Evolutionary conservation across 306 rosid genomes (phyloP), one percentile per base, ranked within the genome.

Genomic region (Pterocarpus macrocarpus): DNA sequence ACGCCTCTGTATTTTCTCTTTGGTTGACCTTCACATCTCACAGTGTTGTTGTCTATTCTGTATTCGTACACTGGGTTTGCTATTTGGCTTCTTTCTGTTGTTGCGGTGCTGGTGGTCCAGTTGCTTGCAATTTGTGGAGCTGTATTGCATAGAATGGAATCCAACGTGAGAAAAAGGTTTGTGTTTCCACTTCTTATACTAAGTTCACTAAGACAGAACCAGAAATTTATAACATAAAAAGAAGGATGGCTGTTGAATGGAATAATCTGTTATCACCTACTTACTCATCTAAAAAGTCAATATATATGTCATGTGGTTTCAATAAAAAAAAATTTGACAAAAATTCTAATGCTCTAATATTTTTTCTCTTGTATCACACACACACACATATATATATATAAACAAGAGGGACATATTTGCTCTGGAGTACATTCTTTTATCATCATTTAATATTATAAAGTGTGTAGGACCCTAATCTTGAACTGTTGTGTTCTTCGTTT

Each of bases 1-100:
- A 90, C 94, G 74, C 94, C 94, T 87, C 94, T 87, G 86, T 90
- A 90, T 80, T 78, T 87, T 71, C 86, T 90, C 44, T 56, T 85
- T 14, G 59, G 65, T 75, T 82, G 68, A 16, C 62, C 80, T 58
- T 77, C 80, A 32, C 16, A 76, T 8, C 58, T 13, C 47, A 8
- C 7, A 6, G 8, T 14, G n/a, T 12, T 11, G 53, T 47, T 79
- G 7, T 81, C 83, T 69, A 17, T 69, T 52, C 73, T 80, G 76
- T 85, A 88, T 56, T 90, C 92, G 32, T 88, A 88, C 7, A 76
- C 77, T 5, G 70, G 7, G 45, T 71, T 39, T 43, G 1, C 53
- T 28, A 8, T 63, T 68, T 61, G 28, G 3, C 12, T 53, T 56
- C 9, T 67, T n/a, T 74, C 77, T 43, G 13, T 9, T 33, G 59